Conservation (phyloP, 2,329 filamentous ascomycete species). For the Nakataea oryzae region DNA sequence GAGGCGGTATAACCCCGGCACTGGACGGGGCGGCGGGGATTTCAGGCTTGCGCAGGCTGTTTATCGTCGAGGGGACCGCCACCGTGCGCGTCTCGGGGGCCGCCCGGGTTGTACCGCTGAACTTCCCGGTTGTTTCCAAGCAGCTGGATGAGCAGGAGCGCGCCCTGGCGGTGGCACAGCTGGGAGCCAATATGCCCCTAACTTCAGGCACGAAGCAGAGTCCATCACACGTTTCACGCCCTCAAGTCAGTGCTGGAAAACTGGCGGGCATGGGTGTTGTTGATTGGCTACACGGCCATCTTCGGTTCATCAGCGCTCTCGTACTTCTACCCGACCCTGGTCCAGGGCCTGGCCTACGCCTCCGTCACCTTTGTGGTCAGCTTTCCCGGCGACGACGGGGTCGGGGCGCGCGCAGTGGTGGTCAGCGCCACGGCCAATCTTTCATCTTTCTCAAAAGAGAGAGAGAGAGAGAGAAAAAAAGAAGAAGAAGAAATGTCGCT, state of each 20-base stretch:
- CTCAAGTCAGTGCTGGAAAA: slow-evolving; percentile 22
- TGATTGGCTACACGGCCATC: slow-evolving; percentile 29
- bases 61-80: slow-evolving; percentile 41
- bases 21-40: slow-evolving; percentile 42
- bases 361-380: slow-evolving; percentile 38
- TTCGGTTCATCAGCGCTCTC: slow-evolving; percentile 33
- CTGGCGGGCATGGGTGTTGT: slow-evolving; percentile 27
- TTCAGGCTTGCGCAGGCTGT: slow-evolving; percentile 35
- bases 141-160: slow-evolving; percentile 50
- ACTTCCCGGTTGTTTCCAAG: slow-evolving; percentile 54
- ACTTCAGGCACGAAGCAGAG: slow-evolving; percentile 5
- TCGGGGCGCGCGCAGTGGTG: slow-evolving; percentile 32
- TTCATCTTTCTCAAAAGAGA: too few relatives aligned
- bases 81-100: slow-evolving; percentile 43
- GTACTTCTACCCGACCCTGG: slow-evolving; percentile 44
- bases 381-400: slow-evolving; percentile 25
- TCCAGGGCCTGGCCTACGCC: slow-evolving; percentile 38
- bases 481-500: too few relatives aligned
- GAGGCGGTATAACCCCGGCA: slow-evolving; percentile 41
- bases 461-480: too few relatives aligned
- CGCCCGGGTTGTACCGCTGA: slow-evolving; percentile 55
- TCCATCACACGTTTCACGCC: slow-evolving; percentile 15
- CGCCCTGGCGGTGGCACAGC: slow-evolving; percentile 46
- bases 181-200: slow-evolving; percentile 34
- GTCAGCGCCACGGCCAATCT: slow-evolving; percentile 44